A percentile compares a stretch with the other conserved stretches of the same genome.
Evolutionary conservation across 2,329 filamentous ascomycete species (phyloP).

Genomic region (Pseudogymnoascus sp.): DNA sequence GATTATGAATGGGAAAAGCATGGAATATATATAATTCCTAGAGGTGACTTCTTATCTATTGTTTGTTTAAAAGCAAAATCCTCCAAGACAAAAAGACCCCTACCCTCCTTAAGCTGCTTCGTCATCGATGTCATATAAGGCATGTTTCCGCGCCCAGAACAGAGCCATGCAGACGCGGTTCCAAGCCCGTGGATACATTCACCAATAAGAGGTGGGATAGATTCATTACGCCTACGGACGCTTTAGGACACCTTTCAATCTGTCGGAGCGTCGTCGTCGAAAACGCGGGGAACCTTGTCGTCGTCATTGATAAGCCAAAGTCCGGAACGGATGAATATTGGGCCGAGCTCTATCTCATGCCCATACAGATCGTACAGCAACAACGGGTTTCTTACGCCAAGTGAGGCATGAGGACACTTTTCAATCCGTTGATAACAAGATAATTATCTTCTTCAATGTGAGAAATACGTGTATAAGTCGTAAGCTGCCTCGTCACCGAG

Average conservation of each 20-base stretch:
- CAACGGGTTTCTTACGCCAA: neutral
- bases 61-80: neutral
- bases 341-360: neutral
- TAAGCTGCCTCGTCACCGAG: neutral
- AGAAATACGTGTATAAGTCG: neutral
- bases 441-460: neutral
- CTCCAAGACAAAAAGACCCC: neutral
- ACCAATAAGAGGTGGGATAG: neutral
- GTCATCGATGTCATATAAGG: conserved; percentile 1
- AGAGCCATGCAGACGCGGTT: neutral
- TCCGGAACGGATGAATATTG: neutral
- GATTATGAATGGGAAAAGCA: neutral
- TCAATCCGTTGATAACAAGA: neutral
- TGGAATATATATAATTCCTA: neutral
- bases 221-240: neutral
- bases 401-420: neutral
- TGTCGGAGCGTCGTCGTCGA: neutral
- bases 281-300: conserved; percentile 2
- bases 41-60: neutral
- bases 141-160: neutral
- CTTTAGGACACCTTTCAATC: neutral
- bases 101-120: neutral
- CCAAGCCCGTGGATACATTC: neutral
- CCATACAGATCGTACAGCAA: neutral
- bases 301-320: neutral